Conservation (phyloP, 169 alveolate genomes). For the Nephromyces sp. region DNA sequence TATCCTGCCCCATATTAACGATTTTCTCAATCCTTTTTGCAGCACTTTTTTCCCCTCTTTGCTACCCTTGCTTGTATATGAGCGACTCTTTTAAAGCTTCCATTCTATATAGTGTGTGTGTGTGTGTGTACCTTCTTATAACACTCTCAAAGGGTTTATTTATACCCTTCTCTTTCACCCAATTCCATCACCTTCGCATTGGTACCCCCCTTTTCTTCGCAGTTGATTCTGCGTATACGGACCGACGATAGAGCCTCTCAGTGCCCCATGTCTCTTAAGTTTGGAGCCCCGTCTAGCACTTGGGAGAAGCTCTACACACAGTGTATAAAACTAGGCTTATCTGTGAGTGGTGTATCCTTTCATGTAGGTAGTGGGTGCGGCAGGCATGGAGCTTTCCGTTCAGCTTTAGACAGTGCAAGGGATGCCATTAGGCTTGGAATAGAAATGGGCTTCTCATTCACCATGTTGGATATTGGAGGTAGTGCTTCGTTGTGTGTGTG, state of each 20-base stretch:
- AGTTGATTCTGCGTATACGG: conserved; percentile 14
- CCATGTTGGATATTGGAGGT: conserved; percentile 20
- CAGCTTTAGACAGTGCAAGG: conserved; percentile 12
- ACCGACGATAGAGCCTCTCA: conserved; percentile 9
- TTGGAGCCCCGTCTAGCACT: conserved; percentile 11
- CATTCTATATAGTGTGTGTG: too few species aligned
- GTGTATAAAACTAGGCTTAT: neutral
- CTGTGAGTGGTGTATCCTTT: conserved; percentile 13
- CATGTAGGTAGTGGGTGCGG: conserved; percentile 27
- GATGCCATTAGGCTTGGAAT: conserved; percentile 2
- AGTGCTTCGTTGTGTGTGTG: too few species aligned
- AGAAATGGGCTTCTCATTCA: neutral
- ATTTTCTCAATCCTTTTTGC: too few species aligned
- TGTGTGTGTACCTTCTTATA: too few species aligned
- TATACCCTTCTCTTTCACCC: too few species aligned
- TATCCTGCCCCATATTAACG: too few species aligned
- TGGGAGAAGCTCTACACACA: neutral
- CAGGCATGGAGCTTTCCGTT: conserved; percentile 7
- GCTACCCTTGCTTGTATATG: too few species aligned
- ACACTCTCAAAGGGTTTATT: too few species aligned
- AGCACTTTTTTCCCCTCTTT: too few species aligned
- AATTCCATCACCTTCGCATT: too few species aligned
- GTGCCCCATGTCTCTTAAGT: conserved; percentile 23
- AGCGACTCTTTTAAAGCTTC: too few species aligned
- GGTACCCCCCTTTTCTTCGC: neutral